phyloP scores from a whole-genome alignment of 352 stramenopile genomes.

The Pythium apleroticum region DNA sequence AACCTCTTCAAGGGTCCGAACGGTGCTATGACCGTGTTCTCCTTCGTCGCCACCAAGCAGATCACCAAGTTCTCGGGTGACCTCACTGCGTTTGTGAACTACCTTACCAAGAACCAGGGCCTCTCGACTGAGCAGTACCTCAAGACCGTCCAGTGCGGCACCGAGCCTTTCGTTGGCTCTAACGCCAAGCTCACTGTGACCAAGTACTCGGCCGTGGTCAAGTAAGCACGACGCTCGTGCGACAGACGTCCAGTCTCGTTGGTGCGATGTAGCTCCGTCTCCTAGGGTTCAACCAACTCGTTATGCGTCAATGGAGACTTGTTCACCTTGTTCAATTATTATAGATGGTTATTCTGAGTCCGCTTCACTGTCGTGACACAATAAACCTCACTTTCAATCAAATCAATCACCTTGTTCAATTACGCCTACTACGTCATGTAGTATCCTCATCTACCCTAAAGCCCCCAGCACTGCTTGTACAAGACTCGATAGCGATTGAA shows the following conservation, averaged over 20 bases:
- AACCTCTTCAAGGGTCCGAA: conserved; percentile 39
- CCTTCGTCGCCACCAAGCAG: conserved; percentile 32
- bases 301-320: neutral
- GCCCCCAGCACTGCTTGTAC: no score
- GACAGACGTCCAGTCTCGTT: neutral
- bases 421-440: no score
- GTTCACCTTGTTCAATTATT: neutral
- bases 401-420: no score
- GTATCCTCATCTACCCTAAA: no score
- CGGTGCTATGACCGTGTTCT: conserved; percentile 39
- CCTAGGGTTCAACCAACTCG: neutral
- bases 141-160: conserved; percentile 27
- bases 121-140: conserved; percentile 23
- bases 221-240: neutral
- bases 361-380: no score
- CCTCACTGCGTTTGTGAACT: conserved; percentile 32
- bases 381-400: no score
- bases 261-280: neutral
- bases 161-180: conserved; percentile 17
- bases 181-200: conserved; percentile 20
- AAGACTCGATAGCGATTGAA: no score
- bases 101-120: conserved; percentile 22
- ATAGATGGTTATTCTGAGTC: no score
- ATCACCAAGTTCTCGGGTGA: conserved; percentile 36
- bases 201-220: conserved; percentile 19